Evolutionary conservation across 805 yeast species (phyloP).

Genomic region (Wickerhamiella australiensis): DNA sequence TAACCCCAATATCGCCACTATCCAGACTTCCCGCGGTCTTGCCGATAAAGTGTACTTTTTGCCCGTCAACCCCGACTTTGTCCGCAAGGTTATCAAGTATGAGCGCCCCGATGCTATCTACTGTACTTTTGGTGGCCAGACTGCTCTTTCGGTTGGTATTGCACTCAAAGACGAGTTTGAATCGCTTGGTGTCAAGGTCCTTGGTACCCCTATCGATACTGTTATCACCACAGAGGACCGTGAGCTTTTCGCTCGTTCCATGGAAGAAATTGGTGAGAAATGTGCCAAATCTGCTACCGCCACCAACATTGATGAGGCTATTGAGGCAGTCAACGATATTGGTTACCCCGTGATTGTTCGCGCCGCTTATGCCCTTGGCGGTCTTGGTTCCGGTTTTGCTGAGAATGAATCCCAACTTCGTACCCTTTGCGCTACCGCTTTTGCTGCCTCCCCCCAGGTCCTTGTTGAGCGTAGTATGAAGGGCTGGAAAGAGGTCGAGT

Average conservation of each 20-base stretch:
- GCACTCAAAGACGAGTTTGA: slow-evolving; percentile 91
- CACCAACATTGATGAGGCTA: slow-evolving; percentile 64
- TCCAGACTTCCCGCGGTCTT: slow-evolving; percentile 93
- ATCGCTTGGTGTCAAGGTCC: slow-evolving; percentile 78
- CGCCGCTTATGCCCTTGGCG: slow-evolving; percentile 96
- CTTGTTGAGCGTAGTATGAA: slow-evolving; percentile 92
- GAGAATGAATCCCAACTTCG: slow-evolving; percentile 72
- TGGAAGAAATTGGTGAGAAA: slow-evolving; percentile 90
- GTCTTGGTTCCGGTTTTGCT: slow-evolving; percentile 96
- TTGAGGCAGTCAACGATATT: slow-evolving; percentile 69
- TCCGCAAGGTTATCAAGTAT: slow-evolving; percentile 83
- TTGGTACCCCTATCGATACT: slow-evolving; percentile 94
- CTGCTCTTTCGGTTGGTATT: slow-evolving; percentile 93
- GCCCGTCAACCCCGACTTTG: slow-evolving; percentile 96
- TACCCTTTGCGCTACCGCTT: slow-evolving; percentile 77
- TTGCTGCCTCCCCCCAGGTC: slow-evolving; percentile 93
- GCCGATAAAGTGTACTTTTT: slow-evolving; percentile 96
- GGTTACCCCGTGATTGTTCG: slow-evolving; percentile 94
- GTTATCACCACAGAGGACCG: slow-evolving; percentile 96
- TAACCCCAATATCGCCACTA: slow-evolving; percentile 97
- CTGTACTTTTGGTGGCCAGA: slow-evolving; percentile 97
- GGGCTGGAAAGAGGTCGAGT: slow-evolving; percentile 99
- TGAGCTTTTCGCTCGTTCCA: slow-evolving; percentile 85
- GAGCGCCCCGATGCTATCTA: slow-evolving; percentile 97
- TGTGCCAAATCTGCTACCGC: slow-evolving; percentile 92